Percentiles rank a stretch among this genome's conserved stretches.
Evolutionary conservation across 306 rosid species (phyloP).

Genomic region (Rosa multiflora): DNA sequence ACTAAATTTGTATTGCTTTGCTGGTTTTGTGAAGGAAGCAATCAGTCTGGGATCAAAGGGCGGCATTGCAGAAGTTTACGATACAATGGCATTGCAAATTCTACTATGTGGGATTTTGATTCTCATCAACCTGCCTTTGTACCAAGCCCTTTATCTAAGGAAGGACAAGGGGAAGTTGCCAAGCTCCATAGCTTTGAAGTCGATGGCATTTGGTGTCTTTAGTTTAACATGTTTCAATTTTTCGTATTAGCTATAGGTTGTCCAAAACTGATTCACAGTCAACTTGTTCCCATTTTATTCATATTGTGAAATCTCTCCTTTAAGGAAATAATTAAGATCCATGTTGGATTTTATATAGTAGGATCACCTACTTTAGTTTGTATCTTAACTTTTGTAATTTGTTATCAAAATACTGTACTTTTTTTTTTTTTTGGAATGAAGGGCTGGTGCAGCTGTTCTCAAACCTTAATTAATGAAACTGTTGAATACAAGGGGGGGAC

Average conservation of each 20-base stretch:
- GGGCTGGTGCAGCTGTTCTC: no score
- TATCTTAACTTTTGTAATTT: background rate
- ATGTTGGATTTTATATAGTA: background rate
- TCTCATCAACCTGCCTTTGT: constrained; percentile 61
- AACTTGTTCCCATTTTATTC: background rate
- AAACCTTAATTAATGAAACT: no score
- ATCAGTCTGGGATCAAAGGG: constrained; percentile 30
- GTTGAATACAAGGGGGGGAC: no score
- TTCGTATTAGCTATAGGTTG: background rate
- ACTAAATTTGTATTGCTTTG: constrained; percentile 53
- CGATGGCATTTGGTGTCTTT: constrained; percentile 30
- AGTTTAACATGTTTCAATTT: constrained; percentile 25
- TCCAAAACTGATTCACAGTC: background rate
- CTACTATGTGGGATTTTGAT: constrained; percentile 52
- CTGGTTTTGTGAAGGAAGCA: constrained; percentile 32
- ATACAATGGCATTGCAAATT: constrained; percentile 38
- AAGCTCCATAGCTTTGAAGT: constrained; percentile 38
- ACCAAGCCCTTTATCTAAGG: constrained; percentile 63
- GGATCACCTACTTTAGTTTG: background rate
- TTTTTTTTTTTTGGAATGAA: no score
- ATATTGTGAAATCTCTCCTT: background rate
- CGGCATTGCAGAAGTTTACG: constrained; percentile 16
- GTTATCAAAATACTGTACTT: background rate
- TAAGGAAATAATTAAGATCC: background rate
- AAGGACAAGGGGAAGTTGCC: constrained; percentile 65